Percentiles rank a stretch among this genome's conserved stretches.
phyloP scores from a whole-genome alignment of 2,329 filamentous ascomycete genomes.

The Zymoseptoria brevis region DNA sequence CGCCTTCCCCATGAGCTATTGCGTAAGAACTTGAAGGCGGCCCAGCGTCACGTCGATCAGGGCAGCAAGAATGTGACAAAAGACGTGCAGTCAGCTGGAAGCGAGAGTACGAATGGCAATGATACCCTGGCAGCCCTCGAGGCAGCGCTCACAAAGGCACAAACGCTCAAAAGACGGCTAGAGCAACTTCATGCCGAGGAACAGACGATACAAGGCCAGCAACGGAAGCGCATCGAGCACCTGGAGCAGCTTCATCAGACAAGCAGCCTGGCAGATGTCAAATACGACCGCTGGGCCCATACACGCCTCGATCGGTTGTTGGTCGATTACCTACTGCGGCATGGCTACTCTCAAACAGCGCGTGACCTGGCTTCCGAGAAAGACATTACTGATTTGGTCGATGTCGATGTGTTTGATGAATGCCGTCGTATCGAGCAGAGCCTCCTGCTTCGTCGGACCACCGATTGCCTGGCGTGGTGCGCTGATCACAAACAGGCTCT shows the following conservation, averaged over 20 bases:
- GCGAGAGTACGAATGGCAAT: conserved; percentile 27
- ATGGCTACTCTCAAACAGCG: conserved; percentile 74
- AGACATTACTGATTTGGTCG: conserved; percentile 71
- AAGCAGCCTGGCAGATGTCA: conserved; percentile 76
- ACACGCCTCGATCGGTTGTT: conserved; percentile 73
- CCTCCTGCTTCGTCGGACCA: conserved; percentile 59
- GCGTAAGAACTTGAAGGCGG: conserved; percentile 86
- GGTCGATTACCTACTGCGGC: conserved; percentile 84
- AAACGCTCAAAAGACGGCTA: conserved; percentile 82
- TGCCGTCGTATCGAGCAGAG: conserved; percentile 72
- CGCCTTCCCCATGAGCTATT: conserved; percentile 88
- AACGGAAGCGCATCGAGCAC: conserved; percentile 69
- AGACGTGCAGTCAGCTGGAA: conserved; percentile 35
- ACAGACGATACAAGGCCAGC: conserved; percentile 63
- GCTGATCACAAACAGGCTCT: conserved; percentile 86
- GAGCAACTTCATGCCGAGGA: conserved; percentile 71
- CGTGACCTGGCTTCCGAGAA: conserved; percentile 65
- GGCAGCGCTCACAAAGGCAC: conserved; percentile 75
- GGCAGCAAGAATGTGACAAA: conserved; percentile 57
- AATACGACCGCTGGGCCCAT: conserved; percentile 86
- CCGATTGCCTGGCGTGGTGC: conserved; percentile 82
- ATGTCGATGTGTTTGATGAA: conserved; percentile 77
- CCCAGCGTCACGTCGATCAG: conserved; percentile 68
- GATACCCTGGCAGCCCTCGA: conserved; percentile 69
- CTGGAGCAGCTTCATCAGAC: conserved; percentile 74